Conservation (phyloP, 1,139 yeast species). For the Pichia sp. region DNA sequence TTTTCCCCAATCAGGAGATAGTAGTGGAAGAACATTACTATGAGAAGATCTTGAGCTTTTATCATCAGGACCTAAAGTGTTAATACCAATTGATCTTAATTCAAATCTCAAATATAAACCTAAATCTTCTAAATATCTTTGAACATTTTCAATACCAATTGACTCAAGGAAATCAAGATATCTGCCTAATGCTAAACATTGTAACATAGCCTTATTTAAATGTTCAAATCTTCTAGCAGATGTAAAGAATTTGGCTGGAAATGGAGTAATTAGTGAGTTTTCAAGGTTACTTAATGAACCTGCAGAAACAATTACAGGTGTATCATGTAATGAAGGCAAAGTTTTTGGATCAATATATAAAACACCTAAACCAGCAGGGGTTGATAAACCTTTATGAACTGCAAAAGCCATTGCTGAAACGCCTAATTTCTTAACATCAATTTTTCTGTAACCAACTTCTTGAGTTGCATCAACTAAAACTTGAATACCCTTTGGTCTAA, state of each 20-base stretch:
- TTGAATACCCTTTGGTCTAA: slow-evolving; percentile 8
- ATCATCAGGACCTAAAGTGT: background rate
- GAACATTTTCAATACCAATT: background rate
- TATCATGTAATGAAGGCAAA: background rate
- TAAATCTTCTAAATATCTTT: background rate
- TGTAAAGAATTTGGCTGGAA: background rate
- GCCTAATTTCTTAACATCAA: slow-evolving; percentile 5
- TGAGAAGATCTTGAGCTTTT: background rate
- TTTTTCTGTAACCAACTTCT: slow-evolving; percentile 5
- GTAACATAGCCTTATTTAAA: slow-evolving; percentile 2
- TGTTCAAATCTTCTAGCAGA: slow-evolving; percentile 3
- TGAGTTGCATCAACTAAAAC: slow-evolving; percentile 9
- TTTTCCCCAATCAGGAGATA: background rate
- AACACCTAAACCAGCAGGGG: slow-evolving; percentile 6
- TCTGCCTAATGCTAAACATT: slow-evolving; percentile 4
- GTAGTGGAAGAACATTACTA: background rate
- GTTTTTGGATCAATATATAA: background rate
- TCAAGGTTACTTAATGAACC: background rate
- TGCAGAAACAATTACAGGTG: background rate
- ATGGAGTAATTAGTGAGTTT: background rate
- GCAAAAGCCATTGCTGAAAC: slow-evolving; percentile 6
- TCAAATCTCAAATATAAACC: background rate
- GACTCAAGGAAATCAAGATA: slow-evolving; percentile 1
- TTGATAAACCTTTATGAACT: slow-evolving; percentile 4
- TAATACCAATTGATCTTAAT: background rate